Conservation (phyloP, 1,139 yeast species). For the Debaryomycetaceae sp. region DNA sequence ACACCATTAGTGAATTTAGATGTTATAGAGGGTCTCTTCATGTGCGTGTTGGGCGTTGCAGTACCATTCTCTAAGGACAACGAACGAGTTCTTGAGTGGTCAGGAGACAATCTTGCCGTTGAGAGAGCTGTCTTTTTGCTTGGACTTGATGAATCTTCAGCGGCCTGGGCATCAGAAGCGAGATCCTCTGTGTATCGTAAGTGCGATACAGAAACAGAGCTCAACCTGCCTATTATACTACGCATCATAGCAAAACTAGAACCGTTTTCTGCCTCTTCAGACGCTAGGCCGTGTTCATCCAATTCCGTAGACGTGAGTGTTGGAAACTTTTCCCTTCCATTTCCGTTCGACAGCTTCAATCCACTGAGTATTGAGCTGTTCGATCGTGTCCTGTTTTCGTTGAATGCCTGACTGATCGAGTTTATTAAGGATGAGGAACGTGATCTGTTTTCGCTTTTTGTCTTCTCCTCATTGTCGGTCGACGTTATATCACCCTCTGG, state of each 20-base stretch:
- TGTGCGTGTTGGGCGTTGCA: background rate
- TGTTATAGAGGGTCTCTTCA: slow-evolving; percentile 32
- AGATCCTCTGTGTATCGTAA: slow-evolving; percentile 7
- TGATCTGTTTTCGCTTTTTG: slow-evolving; percentile 20
- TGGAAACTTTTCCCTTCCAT: slow-evolving; percentile 26
- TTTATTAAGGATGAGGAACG: slow-evolving; percentile 40
- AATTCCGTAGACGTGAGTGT: slow-evolving; percentile 15
- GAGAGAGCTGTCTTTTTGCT: slow-evolving; percentile 25
- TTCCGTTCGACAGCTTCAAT: slow-evolving; percentile 15
- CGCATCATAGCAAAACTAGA: slow-evolving; percentile 29
- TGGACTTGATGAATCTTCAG: slow-evolving; percentile 4
- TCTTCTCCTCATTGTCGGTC: slow-evolving; percentile 13
- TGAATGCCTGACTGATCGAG: slow-evolving; percentile 28
- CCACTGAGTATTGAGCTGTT: slow-evolving; percentile 24
- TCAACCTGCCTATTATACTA: slow-evolving; percentile 32
- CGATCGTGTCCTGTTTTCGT: slow-evolving; percentile 34
- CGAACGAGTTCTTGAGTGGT: slow-evolving; percentile 35
- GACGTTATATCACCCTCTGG: slow-evolving; percentile 21
- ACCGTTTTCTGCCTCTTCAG: slow-evolving; percentile 11
- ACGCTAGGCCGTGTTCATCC: slow-evolving; percentile 11
- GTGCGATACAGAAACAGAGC: slow-evolving; percentile 27
- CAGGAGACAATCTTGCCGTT: slow-evolving; percentile 31
- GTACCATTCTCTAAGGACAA: slow-evolving; percentile 29
- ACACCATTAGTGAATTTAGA: slow-evolving; percentile 41
- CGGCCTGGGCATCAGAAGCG: slow-evolving; percentile 3